phyloP scores from a whole-genome alignment of 108 stramenopile species.

The Skeletonema grethae region DNA sequence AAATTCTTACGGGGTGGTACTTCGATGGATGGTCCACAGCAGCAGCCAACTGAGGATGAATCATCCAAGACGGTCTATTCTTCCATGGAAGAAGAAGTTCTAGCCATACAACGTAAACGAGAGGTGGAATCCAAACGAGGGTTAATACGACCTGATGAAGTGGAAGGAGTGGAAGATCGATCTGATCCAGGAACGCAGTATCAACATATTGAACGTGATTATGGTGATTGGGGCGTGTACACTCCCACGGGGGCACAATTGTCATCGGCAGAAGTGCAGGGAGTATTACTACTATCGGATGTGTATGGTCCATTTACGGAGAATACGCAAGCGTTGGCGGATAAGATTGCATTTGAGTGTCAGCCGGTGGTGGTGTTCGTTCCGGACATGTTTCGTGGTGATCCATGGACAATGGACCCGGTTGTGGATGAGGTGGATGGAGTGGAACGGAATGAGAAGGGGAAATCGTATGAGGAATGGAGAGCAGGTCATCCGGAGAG shows the following conservation, averaged over 20 bases:
- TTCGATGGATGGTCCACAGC: background rate
- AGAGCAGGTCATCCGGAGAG: constrained; percentile 66
- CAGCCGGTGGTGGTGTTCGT: constrained; percentile 87
- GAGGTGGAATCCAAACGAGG: constrained; percentile 72
- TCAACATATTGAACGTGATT: constrained; percentile 70
- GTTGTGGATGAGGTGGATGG: constrained; percentile 17
- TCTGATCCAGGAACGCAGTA: constrained; percentile 63
- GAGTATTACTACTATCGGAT: constrained; percentile 79
- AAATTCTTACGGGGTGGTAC: constrained; percentile 66
- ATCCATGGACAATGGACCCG: constrained; percentile 66
- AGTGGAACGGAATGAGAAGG: constrained; percentile 41
- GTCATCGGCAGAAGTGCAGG: constrained; percentile 79
- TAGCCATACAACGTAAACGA: constrained; percentile 58
- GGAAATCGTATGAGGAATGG: constrained; percentile 81
- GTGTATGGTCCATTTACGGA: constrained; percentile 78
- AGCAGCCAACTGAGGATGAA: background rate
- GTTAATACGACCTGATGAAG: constrained; percentile 56
- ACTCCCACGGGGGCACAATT: constrained; percentile 80
- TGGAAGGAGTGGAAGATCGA: constrained; percentile 58
- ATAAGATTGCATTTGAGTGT: constrained; percentile 92
- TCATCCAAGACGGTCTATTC: constrained; percentile 20
- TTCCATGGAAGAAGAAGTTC: constrained; percentile 47
- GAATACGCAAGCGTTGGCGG: constrained; percentile 72
- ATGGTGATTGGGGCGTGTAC: constrained; percentile 82
- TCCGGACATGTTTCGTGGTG: constrained; percentile 82